Evolutionary conservation across 2,329 filamentous ascomycete species (phyloP).

Genomic region (Phaeomoniella chlamydospora): DNA sequence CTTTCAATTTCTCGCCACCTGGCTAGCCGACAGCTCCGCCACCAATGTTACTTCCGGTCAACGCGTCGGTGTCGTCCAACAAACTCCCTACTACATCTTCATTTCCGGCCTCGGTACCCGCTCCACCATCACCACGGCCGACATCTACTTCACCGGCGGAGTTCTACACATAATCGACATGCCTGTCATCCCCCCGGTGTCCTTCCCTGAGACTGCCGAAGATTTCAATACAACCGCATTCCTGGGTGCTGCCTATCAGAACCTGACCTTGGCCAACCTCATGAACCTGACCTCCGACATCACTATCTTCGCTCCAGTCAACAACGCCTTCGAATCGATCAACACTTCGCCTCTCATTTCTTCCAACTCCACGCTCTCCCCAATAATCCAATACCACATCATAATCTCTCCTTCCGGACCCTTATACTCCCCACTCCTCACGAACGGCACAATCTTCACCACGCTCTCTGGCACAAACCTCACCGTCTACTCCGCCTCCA

Average conservation of each 20-base stretch:
- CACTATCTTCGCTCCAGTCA: slow-evolving; percentile 1
- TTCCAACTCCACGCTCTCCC: not conserved
- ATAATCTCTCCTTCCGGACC: slow-evolving; percentile 12
- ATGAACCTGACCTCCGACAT: slow-evolving; percentile 1
- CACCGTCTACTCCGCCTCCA: slow-evolving; percentile 19
- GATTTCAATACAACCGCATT: slow-evolving; percentile 1
- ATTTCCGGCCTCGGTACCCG: slow-evolving; percentile 37
- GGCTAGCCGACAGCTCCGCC: slow-evolving; percentile 36
- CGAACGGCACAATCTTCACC: slow-evolving; percentile 12
- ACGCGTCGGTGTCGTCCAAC: slow-evolving; percentile 31
- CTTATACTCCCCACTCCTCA: slow-evolving; percentile 13
- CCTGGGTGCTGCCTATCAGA: slow-evolving; percentile 1
- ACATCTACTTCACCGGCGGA: slow-evolving; percentile 40
- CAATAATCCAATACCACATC: slow-evolving; percentile 21
- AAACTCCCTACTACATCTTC: slow-evolving; percentile 31
- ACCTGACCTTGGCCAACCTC: not conserved
- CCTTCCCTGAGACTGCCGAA: slow-evolving; percentile 5
- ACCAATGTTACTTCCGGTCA: slow-evolving; percentile 47
- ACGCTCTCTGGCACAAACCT: slow-evolving; percentile 15
- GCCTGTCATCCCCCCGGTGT: slow-evolving; percentile 31
- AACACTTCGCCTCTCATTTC: not conserved
- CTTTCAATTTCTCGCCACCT: slow-evolving; percentile 30
- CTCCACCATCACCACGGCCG: slow-evolving; percentile 26
- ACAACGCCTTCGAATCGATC: slow-evolving; percentile 1
- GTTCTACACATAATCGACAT: slow-evolving; percentile 39